Evolutionary conservation across 768 basidiomycete species (phyloP).

Genomic region (Lactarius trivialis): DNA sequence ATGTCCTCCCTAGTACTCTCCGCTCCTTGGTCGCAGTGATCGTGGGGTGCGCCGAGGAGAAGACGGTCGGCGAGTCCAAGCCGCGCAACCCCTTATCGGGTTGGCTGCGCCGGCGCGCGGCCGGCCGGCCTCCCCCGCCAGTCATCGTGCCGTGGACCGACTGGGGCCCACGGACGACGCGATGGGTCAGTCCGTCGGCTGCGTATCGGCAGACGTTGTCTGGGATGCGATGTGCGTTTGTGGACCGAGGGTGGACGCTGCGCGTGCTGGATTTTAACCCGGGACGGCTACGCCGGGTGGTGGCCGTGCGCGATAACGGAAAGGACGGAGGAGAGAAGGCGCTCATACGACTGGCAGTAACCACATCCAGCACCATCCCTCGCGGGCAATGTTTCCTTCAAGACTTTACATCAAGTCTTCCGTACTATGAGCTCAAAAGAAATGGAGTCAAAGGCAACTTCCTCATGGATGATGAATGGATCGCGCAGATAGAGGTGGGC

Average conservation of each 20-base stretch:
- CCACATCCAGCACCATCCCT: background rate
- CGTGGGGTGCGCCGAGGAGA: background rate
- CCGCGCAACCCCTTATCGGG: background rate
- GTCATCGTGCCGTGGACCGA: conserved; percentile 4
- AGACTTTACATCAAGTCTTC: conserved; percentile 5
- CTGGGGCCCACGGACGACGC: conserved; percentile 10
- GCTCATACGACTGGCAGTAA: background rate
- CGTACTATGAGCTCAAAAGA: conserved; percentile 10
- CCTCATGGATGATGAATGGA: conserved; percentile 14
- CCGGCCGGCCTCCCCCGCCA: background rate
- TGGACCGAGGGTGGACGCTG: background rate
- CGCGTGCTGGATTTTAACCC: conserved; percentile 14
- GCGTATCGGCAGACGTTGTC: background rate
- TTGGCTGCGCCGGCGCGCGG: background rate
- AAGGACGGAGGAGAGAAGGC: background rate
- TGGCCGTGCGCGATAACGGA: background rate
- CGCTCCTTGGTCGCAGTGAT: background rate
- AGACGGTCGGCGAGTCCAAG: background rate
- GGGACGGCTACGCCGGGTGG: background rate
- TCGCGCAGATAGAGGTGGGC: conserved; percentile 8
- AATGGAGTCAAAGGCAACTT: background rate
- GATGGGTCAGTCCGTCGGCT: background rate
- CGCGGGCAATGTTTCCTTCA: conserved; percentile 3
- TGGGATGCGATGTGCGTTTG: conserved; percentile 9
- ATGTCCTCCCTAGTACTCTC: background rate